A percentile compares a stretch with the other conserved stretches of the same genome.
Evolutionary conservation across 2,329 filamentous ascomycete species (phyloP).

Genomic region (Nigrospora oryzae): DNA sequence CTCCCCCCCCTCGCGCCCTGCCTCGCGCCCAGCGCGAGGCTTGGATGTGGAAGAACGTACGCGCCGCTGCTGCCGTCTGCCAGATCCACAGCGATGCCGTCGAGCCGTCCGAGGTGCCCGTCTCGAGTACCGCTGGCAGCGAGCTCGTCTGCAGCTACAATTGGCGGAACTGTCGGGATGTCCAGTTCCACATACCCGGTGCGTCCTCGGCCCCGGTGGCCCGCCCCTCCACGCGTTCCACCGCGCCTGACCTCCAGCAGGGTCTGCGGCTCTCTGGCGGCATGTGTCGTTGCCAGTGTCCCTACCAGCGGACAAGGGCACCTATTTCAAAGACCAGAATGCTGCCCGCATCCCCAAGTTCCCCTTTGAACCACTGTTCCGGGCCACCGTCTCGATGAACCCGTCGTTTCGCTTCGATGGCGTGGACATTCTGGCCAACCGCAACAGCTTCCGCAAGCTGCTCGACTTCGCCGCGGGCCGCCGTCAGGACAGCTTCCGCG

Average conservation of each 20-base stretch:
- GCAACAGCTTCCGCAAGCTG: not conserved
- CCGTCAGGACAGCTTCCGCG: not conserved
- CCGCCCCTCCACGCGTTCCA: too few relatives aligned
- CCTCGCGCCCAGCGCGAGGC: too few relatives aligned
- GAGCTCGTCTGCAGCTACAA: conserved; percentile 8
- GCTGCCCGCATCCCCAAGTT: conserved; percentile 6
- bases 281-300: too few relatives aligned
- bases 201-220: too few relatives aligned
- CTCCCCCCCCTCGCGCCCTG: too few relatives aligned
- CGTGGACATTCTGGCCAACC: not conserved
- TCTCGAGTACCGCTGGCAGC: not conserved
- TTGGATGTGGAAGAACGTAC: too few relatives aligned
- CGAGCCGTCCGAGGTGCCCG: not conserved
- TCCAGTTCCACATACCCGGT: too few relatives aligned
- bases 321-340: conserved; percentile 9
- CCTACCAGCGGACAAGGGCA: not conserved
- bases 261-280: too few relatives aligned
- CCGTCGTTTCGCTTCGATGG: not conserved
- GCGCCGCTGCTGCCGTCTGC: too few relatives aligned
- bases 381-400: not conserved
- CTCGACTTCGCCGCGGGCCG: not conserved
- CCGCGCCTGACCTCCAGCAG: too few relatives aligned
- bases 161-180: not conserved
- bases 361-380: conserved; percentile 10
- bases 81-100: not conserved